These are phyloP conservation scores for Torrubiella hemipterigena DNA, from an alignment of 2,329 filamentous ascomycete species.

Conservation along the genomic window DNA sequence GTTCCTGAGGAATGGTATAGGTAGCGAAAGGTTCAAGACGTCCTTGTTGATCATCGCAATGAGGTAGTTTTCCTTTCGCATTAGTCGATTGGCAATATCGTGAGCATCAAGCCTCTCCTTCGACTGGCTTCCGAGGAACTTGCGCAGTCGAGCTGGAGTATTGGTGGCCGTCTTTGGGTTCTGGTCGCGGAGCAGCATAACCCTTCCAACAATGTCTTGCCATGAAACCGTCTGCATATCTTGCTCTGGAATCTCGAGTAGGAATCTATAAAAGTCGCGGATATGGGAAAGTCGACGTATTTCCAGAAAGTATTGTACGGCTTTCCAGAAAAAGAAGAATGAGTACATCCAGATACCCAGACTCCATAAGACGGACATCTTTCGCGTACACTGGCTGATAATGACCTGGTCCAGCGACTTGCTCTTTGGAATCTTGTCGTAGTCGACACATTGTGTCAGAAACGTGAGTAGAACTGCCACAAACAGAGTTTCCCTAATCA, in stretches of 20 bases:
- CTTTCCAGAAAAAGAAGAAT: conserved; percentile 75
- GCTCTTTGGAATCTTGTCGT: conserved; percentile 58
- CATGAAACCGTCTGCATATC: conserved; percentile 93
- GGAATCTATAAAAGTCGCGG: conserved; percentile 73
- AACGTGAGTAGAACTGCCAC: conserved; percentile 75
- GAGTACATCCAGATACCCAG: conserved; percentile 72
- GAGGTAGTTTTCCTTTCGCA: conserved; percentile 94
- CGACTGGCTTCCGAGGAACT: conserved; percentile 67
- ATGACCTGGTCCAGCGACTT: conserved; percentile 39
- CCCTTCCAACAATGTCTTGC: conserved; percentile 77
- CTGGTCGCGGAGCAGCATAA: conserved; percentile 74
- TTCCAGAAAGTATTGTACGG: conserved; percentile 62
- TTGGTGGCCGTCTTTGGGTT: conserved; percentile 67
- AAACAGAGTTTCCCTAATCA: conserved; percentile 60
- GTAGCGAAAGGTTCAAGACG: conserved; percentile 74
- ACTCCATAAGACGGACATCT: conserved; percentile 67
- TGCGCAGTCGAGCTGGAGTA: conserved; percentile 36
- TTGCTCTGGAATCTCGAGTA: conserved; percentile 67
- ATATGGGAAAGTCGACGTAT: conserved; percentile 62
- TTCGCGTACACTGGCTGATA: conserved; percentile 62
- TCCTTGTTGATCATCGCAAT: conserved; percentile 98
- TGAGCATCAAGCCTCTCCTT: conserved; percentile 93
- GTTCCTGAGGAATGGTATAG: conserved; percentile 69
- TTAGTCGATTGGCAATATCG: conserved; percentile 91
- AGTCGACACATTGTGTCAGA: conserved; percentile 77